A percentile compares a stretch with the other conserved stretches of the same genome.
phyloP scores from a whole-genome alignment of 768 basidiomycete genomes.

The Gloeostereum incarnatum region DNA sequence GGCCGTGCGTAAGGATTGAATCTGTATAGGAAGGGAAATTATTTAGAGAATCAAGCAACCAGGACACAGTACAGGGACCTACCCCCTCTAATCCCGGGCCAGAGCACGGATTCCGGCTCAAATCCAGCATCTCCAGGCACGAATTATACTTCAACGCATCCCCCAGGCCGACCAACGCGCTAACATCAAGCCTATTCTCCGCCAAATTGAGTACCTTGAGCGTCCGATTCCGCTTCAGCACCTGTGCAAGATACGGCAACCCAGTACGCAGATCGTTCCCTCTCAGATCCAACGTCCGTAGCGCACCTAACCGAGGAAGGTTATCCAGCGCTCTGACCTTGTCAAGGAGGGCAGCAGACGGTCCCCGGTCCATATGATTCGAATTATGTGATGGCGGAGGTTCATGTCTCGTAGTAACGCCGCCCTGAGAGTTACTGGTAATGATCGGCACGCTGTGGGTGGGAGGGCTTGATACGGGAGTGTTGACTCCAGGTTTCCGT shows the following conservation, averaged over 20 bases:
- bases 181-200: constrained; percentile 88
- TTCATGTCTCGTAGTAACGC: constrained; percentile 43
- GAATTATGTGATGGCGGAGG: no score
- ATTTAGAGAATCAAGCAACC: no score
- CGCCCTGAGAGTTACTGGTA: constrained; percentile 50
- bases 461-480: no score
- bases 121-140: constrained; percentile 85
- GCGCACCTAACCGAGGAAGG: constrained; percentile 73
- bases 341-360: constrained; percentile 72
- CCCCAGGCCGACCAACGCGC: constrained; percentile 70
- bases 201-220: constrained; percentile 89
- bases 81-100: constrained; percentile 38
- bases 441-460: constrained; percentile 64
- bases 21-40: no score
- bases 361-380: not conserved
- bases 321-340: constrained; percentile 88
- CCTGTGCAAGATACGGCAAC: constrained; percentile 87
- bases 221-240: constrained; percentile 91
- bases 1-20: constrained; percentile 83
- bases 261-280: constrained; percentile 83
- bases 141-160: constrained; percentile 98
- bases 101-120: constrained; percentile 90
- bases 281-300: constrained; percentile 85
- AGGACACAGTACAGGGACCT: no score
- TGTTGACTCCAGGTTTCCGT: no score